Conservation (phyloP, 306 rosid species). For the Ziziphus jujuba region DNA sequence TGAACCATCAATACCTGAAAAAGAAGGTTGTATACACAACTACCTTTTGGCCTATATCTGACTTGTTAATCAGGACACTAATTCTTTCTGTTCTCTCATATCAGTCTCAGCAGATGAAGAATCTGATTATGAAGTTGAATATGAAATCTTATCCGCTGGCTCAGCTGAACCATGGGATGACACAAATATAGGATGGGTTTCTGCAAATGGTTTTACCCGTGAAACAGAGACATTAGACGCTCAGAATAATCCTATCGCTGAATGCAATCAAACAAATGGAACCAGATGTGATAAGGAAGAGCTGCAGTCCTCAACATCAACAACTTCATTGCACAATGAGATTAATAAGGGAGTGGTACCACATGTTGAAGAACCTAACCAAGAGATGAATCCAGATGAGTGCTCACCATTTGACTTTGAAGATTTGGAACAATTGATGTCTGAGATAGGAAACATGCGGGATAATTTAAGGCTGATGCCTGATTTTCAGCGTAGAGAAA, state of each 20-base stretch:
- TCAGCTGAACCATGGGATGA: conserved; percentile 75
- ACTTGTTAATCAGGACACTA: conserved; percentile 6
- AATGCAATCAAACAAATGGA: conserved; percentile 25
- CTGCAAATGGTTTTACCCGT: conserved; percentile 40
- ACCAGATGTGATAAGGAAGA: conserved; percentile 29
- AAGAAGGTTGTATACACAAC: conserved; percentile 54
- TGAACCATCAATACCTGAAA: conserved; percentile 54
- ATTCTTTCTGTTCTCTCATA: conserved; percentile 13
- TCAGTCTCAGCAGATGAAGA: conserved; percentile 81
- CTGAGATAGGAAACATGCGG: conserved; percentile 85
- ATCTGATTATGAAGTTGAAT: conserved; percentile 78
- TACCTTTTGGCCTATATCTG: conserved; percentile 1
- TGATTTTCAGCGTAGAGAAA: conserved; percentile 83
- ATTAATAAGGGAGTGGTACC: conserved; percentile 21
- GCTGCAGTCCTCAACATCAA: conserved; percentile 41
- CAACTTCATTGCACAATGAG: conserved; percentile 30
- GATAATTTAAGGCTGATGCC: conserved; percentile 82
- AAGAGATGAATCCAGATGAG: conserved; percentile 23
- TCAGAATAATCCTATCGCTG: conserved; percentile 22
- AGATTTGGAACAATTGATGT: conserved; percentile 84
- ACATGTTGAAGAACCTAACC: conserved; percentile 27
- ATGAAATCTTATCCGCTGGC: conserved; percentile 66
- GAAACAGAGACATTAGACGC: conserved; percentile 36
- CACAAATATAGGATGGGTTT: conserved; percentile 57
- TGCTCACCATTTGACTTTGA: conserved; percentile 52